A percentile compares a stretch with the other conserved stretches of the same genome.
Conservation (phyloP, 129 eudicot species). For the Helianthus tuberosus region DNA sequence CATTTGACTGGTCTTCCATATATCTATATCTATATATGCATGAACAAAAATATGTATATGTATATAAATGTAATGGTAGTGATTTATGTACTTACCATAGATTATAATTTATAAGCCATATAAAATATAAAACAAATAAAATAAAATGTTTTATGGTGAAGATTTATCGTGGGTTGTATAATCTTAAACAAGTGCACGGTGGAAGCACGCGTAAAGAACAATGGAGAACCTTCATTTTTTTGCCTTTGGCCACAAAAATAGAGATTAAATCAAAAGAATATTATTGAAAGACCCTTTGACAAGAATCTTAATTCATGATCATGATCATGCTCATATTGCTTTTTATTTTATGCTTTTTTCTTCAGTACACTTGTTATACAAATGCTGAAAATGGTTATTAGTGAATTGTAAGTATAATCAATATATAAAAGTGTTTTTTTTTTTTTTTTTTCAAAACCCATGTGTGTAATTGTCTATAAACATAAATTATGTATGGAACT, state of each 20-base stretch:
- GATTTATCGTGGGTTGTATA: constrained; percentile 9
- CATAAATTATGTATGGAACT: neutral
- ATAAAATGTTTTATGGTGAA: neutral
- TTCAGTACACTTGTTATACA: constrained; percentile 5
- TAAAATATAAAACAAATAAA: constrained; percentile 1
- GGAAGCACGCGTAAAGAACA: constrained; percentile 45
- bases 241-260: constrained; percentile 38
- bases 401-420: neutral
- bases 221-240: constrained; percentile 33
- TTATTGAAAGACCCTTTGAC: constrained; percentile 42
- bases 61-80: neutral
- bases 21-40: neutral
- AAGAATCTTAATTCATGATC: constrained; percentile 37
- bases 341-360: constrained; percentile 13
- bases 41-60: neutral
- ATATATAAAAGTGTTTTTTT: neutral
- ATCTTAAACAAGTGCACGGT: constrained; percentile 30
- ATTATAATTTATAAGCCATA: neutral
- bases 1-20: constrained; percentile 50
- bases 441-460: neutral
- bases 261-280: constrained; percentile 37
- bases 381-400: constrained; percentile 12
- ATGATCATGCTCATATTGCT: constrained; percentile 26
- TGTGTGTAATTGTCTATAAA: neutral
- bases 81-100: neutral